Conservation (phyloP, 345 rosid genomes). For the Microthlaspi erraticum region DNA sequence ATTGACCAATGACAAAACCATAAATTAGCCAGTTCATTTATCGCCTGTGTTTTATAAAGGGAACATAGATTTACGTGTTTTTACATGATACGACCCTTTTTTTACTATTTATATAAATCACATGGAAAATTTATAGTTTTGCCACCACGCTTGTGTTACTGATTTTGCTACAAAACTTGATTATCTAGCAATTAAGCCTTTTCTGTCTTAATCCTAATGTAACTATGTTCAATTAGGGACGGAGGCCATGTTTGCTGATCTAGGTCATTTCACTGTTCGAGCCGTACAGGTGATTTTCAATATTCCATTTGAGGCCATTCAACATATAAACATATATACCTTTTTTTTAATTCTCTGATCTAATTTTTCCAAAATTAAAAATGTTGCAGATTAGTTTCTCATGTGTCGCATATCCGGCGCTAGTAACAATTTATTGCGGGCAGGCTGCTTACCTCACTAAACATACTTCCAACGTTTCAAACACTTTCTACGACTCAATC, state of each 20-base stretch:
- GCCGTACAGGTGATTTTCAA: conserved; percentile 60
- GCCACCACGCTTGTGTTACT: too few relatives aligned
- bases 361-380: not conserved
- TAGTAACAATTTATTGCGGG: conserved; percentile 54
- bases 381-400: conserved; percentile 74
- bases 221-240: conserved; percentile 51
- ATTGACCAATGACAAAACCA: too few relatives aligned
- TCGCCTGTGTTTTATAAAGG: too few relatives aligned
- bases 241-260: conserved; percentile 91
- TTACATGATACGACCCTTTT: too few relatives aligned
- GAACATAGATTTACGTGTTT: too few relatives aligned
- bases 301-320: not conserved
- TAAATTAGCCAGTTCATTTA: too few relatives aligned
- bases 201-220: not conserved
- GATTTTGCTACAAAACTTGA: too few relatives aligned
- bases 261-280: conserved; percentile 79
- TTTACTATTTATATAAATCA: too few relatives aligned
- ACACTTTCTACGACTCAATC: conserved; percentile 65
- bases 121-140: too few relatives aligned
- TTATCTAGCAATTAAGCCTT: too few relatives aligned
- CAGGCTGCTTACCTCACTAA: conserved; percentile 70
- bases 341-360: not conserved
- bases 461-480: conserved; percentile 41
- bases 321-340: not conserved
- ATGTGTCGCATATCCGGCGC: conserved; percentile 48